These are phyloP conservation scores for Starmerella gropengiesseri DNA, from an alignment of 805 yeast species.

Conservation along the genomic window DNA sequence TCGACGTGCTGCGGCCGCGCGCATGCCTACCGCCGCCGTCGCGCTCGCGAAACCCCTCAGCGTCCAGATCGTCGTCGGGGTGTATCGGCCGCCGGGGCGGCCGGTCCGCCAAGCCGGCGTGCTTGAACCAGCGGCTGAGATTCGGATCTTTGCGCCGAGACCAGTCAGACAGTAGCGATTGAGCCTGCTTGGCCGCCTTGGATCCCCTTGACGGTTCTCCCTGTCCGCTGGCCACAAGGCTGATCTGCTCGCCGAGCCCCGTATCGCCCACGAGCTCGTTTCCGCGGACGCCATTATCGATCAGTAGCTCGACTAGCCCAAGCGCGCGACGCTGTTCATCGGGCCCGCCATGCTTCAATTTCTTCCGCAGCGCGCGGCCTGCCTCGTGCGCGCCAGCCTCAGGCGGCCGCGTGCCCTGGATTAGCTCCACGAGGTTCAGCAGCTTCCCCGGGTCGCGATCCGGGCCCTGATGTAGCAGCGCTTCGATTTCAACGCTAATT, in stretches of 20 bases:
- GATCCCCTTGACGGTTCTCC: constrained; percentile 8
- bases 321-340: constrained; percentile 59
- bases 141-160: constrained; percentile 26
- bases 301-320: constrained; percentile 49
- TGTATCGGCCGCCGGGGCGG: constrained; percentile 12
- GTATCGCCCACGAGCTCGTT: constrained; percentile 18
- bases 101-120: constrained; percentile 18
- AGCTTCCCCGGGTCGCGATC: constrained; percentile 38
- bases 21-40: background rate
- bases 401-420: constrained; percentile 30
- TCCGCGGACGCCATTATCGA: constrained; percentile 37
- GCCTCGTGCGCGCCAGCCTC: constrained; percentile 53
- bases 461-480: constrained; percentile 28
- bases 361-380: constrained; percentile 82
- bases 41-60: constrained; percentile 11
- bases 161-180: constrained; percentile 57
- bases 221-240: constrained; percentile 37
- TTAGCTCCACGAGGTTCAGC: constrained; percentile 48
- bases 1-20: background rate
- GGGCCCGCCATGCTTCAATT: constrained; percentile 69
- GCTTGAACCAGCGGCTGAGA: constrained; percentile 8
- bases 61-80: constrained; percentile 20
- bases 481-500: constrained; percentile 33
- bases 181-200: constrained; percentile 40
- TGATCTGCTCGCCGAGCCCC: constrained; percentile 28